Percentiles rank a stretch among this genome's conserved stretches.
These are phyloP conservation scores for Podila verticillata DNA, from an alignment of 192 early-diverging fungal species.

Conservation along the genomic window DNA sequence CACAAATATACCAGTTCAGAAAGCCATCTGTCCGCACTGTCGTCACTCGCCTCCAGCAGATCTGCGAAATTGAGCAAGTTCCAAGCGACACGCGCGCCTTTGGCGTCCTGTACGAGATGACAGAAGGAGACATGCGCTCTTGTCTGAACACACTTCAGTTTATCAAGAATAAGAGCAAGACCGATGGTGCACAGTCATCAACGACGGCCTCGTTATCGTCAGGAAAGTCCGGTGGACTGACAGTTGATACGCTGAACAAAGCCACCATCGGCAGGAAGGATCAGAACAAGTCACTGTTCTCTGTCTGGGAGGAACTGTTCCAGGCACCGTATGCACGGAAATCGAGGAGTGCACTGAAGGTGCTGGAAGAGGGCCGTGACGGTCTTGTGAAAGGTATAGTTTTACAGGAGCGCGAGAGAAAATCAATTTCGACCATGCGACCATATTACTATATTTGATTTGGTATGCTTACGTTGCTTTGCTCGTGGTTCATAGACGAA, in stretches of 20 bases:
- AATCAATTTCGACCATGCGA: no score
- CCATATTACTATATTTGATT: background rate
- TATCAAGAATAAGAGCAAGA: constrained; percentile 39
- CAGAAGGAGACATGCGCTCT: constrained; percentile 88
- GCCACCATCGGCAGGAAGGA: constrained; percentile 82
- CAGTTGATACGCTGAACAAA: constrained; percentile 57
- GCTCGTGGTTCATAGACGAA: constrained; percentile 23
- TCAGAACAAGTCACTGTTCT: constrained; percentile 76
- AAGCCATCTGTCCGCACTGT: constrained; percentile 70
- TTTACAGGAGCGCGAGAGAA: background rate
- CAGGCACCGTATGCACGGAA: constrained; percentile 39
- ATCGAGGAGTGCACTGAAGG: constrained; percentile 33
- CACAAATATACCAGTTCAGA: constrained; percentile 77
- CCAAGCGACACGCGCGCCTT: constrained; percentile 78
- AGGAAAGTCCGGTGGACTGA: constrained; percentile 32
- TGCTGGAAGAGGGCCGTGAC: constrained; percentile 37
- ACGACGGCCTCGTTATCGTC: background rate
- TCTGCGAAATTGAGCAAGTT: constrained; percentile 83
- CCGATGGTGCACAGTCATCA: background rate
- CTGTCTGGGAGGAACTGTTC: constrained; percentile 90
- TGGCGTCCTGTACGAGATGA: constrained; percentile 76
- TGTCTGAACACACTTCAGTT: constrained; percentile 91
- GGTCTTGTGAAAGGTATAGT: constrained; percentile 34
- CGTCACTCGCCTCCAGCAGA: constrained; percentile 78
- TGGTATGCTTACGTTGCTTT: constrained; percentile 6